Conservation (phyloP, 1,139 yeast species). For the Wickerhamiella infanticola region DNA sequence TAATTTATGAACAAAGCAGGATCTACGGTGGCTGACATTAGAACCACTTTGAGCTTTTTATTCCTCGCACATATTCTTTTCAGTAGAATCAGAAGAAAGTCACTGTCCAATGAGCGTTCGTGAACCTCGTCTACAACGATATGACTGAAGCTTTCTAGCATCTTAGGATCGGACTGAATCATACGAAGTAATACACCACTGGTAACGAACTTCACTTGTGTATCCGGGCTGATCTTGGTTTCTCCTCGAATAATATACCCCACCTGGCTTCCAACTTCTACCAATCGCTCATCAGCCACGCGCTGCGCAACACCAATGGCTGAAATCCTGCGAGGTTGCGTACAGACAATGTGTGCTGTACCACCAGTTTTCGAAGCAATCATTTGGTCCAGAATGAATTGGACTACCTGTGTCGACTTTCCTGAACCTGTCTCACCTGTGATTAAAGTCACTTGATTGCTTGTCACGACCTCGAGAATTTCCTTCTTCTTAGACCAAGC, state of each 20-base stretch:
- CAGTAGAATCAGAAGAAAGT: conserved; percentile 62
- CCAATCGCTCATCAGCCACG: conserved; percentile 69
- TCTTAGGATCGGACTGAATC: conserved; percentile 37
- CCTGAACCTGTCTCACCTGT: conserved; percentile 99
- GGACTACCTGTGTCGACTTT: conserved; percentile 85
- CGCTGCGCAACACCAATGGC: conserved; percentile 91
- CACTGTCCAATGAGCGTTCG: conserved; percentile 85
- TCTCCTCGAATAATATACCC: conserved; percentile 91
- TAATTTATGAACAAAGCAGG: conserved; percentile 50
- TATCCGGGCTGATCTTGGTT: conserved; percentile 40
- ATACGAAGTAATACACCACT: conserved; percentile 84
- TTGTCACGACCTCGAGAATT: conserved; percentile 39
- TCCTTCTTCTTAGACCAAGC: conserved; percentile 61
- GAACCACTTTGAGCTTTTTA: conserved; percentile 42
- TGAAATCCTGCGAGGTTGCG: conserved; percentile 92
- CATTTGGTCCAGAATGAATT: conserved; percentile 57
- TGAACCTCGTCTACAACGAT: conserved; percentile 90
- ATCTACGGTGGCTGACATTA: conserved; percentile 94
- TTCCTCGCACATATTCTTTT: conserved; percentile 35
- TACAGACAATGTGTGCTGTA: conserved; percentile 52
- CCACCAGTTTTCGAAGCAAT: conserved; percentile 29
- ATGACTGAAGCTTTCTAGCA: conserved; percentile 43
- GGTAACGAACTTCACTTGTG: conserved; percentile 73
- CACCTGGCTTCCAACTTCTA: conserved; percentile 55
- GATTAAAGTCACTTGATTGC: conserved; percentile 52